Evolutionary conservation across 305 asterid genomes (phyloP).

Genomic region (Petunia hybrid): DNA sequence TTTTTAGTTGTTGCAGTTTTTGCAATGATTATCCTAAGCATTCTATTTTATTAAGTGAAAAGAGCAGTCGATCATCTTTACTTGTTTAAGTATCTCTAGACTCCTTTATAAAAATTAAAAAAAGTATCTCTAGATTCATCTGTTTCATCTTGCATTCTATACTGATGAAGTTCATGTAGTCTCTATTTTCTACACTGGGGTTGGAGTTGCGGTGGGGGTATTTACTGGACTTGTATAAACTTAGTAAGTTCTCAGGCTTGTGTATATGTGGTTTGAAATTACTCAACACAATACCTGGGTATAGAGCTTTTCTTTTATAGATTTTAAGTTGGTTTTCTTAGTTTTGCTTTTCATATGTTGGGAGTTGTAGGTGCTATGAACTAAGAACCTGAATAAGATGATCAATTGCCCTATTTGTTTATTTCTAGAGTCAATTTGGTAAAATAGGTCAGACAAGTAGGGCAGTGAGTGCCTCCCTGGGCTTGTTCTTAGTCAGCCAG

Average conservation of each 20-base stretch:
- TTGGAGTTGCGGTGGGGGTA: conserved; percentile 3
- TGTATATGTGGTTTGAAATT: not conserved
- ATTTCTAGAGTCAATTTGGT: not conserved
- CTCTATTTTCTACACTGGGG: not conserved
- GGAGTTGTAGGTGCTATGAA: conserved; percentile 22
- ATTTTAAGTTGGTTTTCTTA: conserved; percentile 10
- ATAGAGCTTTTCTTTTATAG: not conserved
- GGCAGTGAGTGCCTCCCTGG: not conserved
- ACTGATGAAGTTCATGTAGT: not conserved
- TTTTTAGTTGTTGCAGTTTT: conserved; percentile 10
- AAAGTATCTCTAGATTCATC: not conserved
- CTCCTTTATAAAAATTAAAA: not conserved
- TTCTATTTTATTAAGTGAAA: not conserved
- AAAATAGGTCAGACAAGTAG: conserved; percentile 14
- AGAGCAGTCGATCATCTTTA: not conserved
- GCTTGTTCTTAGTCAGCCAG: not conserved
- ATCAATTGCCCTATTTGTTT: not conserved
- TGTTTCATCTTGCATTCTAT: not conserved
- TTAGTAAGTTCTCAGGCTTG: conserved; percentile 5
- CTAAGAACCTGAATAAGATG: not conserved
- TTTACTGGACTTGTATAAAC: not conserved
- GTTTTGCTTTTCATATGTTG: not conserved
- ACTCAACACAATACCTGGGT: not conserved
- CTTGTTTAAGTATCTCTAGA: not conserved
- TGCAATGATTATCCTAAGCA: not conserved